A percentile compares a stretch with the other conserved stretches of the same genome.
These are phyloP conservation scores for Hypoxylon crocopeplum DNA, from an alignment of 495 filamentous ascomycete genomes.

Conservation along the genomic window DNA sequence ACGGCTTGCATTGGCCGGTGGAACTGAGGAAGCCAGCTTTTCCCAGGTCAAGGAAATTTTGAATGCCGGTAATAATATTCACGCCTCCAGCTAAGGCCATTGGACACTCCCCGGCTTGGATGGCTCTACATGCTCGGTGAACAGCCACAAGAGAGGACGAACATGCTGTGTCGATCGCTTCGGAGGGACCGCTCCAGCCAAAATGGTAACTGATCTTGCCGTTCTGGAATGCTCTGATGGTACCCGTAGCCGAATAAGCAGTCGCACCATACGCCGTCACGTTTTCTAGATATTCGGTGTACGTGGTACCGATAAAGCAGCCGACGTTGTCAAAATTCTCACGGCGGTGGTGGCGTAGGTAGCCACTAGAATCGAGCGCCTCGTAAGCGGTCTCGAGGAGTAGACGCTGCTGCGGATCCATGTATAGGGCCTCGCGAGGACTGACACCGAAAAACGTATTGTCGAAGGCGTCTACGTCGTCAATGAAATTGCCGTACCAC, in stretches of 20 bases:
- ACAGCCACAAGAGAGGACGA: constrained; percentile 55
- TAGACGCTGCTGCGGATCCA: constrained; percentile 61
- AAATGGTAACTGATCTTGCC: constrained; percentile 51
- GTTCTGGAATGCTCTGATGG: constrained; percentile 33
- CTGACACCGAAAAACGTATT: constrained; percentile 51
- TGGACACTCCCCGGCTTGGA: constrained; percentile 49
- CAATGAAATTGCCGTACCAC: constrained; percentile 43
- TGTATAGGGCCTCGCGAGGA: constrained; percentile 53
- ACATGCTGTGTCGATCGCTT: constrained; percentile 62
- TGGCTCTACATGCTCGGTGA: constrained; percentile 50
- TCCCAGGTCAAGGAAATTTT: constrained; percentile 44
- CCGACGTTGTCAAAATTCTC: constrained; percentile 30
- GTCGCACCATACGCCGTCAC: constrained; percentile 35
- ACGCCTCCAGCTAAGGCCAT: constrained; percentile 50
- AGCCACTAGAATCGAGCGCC: constrained; percentile 43
- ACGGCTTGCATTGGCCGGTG: constrained; percentile 38
- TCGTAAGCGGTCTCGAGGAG: constrained; percentile 59
- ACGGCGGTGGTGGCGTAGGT: constrained; percentile 15
- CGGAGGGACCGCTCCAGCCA: constrained; percentile 56
- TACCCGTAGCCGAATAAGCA: constrained; percentile 32
- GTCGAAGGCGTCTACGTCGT: constrained; percentile 43
- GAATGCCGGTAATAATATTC: constrained; percentile 32
- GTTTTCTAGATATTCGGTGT: constrained; percentile 44
- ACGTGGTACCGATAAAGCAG: constrained; percentile 41
- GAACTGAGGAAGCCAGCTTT: constrained; percentile 52